Conservation (phyloP, 169 alveolate species). For the Perkinsus olseni region DNA sequence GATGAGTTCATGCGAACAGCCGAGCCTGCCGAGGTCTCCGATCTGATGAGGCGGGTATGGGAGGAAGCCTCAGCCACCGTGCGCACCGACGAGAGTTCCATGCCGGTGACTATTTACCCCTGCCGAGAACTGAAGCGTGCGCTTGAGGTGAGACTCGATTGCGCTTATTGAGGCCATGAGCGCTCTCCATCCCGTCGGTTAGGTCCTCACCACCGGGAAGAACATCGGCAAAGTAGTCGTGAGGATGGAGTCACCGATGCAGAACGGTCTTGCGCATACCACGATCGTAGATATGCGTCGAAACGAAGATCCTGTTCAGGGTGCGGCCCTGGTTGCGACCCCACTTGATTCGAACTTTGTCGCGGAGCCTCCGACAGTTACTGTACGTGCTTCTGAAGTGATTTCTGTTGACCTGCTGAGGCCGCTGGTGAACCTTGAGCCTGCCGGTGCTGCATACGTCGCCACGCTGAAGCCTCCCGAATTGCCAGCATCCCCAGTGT, state of each 20-base stretch:
- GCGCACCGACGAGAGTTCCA: background rate
- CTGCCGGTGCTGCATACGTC: background rate
- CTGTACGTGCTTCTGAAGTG: background rate
- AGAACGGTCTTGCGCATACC: background rate
- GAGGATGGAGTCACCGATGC: background rate
- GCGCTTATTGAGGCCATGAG: background rate
- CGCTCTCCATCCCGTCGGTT: background rate
- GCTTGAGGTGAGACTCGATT: background rate
- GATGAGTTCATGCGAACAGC: background rate
- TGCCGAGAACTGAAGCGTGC: background rate
- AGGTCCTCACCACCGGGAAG: background rate
- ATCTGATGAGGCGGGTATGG: background rate
- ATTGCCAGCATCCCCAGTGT: background rate
- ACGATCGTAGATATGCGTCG: background rate
- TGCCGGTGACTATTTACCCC: background rate
- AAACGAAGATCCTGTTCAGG: background rate
- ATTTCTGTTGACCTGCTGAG: background rate
- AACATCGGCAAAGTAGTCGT: background rate
- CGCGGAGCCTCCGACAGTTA: background rate
- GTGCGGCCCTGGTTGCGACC: background rate
- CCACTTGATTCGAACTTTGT: background rate
- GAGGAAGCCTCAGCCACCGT: background rate
- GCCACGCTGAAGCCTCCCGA: background rate
- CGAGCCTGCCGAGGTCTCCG: background rate
- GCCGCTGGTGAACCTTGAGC: background rate